These are phyloP conservation scores for Sphagnum contortum DNA, from an alignment of 225 moss, liverwort and hornwort species.

Conservation along the genomic window DNA sequence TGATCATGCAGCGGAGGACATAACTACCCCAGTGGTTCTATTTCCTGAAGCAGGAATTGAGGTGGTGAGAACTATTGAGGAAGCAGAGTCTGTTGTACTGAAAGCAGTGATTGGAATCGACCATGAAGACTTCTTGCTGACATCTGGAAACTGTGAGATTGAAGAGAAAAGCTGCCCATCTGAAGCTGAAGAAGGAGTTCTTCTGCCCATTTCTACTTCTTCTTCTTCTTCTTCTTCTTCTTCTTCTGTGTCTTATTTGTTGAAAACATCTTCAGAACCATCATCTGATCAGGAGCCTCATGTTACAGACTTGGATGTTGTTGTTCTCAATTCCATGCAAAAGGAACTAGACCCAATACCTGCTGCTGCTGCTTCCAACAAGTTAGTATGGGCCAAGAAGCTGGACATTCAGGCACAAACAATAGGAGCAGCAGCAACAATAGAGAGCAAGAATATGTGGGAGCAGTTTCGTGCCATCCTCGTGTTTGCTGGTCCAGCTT, in stretches of 20 bases:
- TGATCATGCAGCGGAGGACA: too few relatives aligned
- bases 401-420: conserved; percentile 20
- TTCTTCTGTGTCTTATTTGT: too few relatives aligned
- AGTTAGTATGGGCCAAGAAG: conserved; percentile 36
- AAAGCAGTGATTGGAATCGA: conserved; percentile 25
- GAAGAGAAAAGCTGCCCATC: neutral
- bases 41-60: conserved; percentile 24
- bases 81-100: conserved; percentile 39
- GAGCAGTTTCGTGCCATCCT: conserved; percentile 77
- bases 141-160: neutral
- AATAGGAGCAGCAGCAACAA: conserved; percentile 24
- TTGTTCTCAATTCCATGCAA: conserved; percentile 11
- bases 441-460: conserved; percentile 34
- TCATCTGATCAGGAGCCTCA: neutral
- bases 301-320: conserved; percentile 8
- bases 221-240: too few relatives aligned
- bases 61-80: conserved; percentile 41
- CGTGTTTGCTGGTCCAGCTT: conserved; percentile 83
- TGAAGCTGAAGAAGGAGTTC: conserved; percentile 3
- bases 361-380: conserved; percentile 25
- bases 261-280: too few relatives aligned
- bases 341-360: conserved; percentile 24
- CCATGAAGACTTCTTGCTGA: neutral
- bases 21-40: too few relatives aligned
- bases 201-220: too few relatives aligned